Evolutionary conservation across 2,329 filamentous ascomycete genomes (phyloP).

Genomic region (Colletotrichum spaethianum): DNA sequence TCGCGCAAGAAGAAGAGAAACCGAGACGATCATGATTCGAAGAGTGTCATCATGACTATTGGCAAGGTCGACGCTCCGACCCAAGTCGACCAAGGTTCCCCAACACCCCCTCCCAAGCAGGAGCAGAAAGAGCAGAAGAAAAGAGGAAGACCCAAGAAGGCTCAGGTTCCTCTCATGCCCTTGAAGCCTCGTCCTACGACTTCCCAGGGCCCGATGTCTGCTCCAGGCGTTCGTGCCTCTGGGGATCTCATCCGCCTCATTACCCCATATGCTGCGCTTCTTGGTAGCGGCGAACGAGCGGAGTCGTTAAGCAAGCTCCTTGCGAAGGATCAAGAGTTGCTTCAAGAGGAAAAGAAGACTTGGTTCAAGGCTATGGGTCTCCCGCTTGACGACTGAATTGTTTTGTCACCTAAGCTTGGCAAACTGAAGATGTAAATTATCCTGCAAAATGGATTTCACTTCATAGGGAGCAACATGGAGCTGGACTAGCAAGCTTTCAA

Average conservation of each 20-base stretch:
- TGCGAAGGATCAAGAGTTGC: slow-evolving; percentile 19
- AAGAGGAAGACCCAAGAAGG: slow-evolving; percentile 18
- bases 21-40: background rate
- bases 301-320: slow-evolving; percentile 8
- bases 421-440: background rate
- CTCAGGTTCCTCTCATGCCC: background rate
- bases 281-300: slow-evolving; percentile 1
- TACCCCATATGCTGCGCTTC: background rate
- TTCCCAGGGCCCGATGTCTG: background rate
- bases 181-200: background rate
- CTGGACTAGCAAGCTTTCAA: background rate
- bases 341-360: slow-evolving; percentile 30
- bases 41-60: slow-evolving; percentile 10
- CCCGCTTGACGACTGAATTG: slow-evolving; percentile 19
- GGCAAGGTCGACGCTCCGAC: slow-evolving; percentile 24
- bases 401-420: background rate
- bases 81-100: slow-evolving; percentile 19
- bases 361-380: slow-evolving; percentile 30
- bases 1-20: slow-evolving; percentile 26
- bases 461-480: slow-evolving; percentile 9
- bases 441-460: background rate
- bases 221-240: background rate
- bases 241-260: slow-evolving; percentile 15
- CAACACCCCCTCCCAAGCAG: slow-evolving; percentile 16
- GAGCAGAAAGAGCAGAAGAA: slow-evolving; percentile 29